phyloP scores from a whole-genome alignment of 2,329 filamentous ascomycete species.

The Sporothrix brasiliensis region DNA sequence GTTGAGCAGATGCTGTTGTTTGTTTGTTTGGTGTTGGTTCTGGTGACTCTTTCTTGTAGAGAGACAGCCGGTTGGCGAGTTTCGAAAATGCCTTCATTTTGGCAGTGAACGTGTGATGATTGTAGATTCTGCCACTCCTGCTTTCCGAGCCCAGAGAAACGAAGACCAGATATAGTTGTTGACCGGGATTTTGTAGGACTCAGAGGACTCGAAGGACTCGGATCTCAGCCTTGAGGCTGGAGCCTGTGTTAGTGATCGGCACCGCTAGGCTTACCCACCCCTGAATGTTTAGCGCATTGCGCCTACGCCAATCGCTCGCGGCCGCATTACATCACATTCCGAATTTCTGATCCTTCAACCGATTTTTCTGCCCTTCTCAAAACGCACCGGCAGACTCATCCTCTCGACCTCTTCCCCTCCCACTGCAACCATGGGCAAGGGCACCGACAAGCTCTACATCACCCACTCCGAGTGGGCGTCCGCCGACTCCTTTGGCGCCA shows the following conservation, averaged over 20 bases:
- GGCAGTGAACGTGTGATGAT: no score
- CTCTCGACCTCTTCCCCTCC: neutral
- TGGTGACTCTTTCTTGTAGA: neutral
- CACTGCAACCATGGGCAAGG: constrained; percentile 50
- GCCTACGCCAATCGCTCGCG: constrained; percentile 13
- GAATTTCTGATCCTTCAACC: neutral
- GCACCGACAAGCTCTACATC: constrained; percentile 68
- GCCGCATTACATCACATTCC: constrained; percentile 24
- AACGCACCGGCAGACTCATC: neutral
- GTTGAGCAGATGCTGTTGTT: neutral
- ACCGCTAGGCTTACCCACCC: neutral
- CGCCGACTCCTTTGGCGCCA: constrained; percentile 83
- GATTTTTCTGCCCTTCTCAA: neutral
- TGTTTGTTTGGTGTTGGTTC: neutral
- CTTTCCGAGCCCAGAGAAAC: neutral
- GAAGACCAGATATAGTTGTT: neutral
- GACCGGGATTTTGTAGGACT: no score
- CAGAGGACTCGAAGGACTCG: neutral
- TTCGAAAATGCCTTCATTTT: constrained; percentile 13
- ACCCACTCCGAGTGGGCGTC: constrained; percentile 98
- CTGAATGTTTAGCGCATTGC: constrained; percentile 7
- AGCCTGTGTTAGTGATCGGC: constrained; percentile 3
- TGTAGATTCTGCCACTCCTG: neutral
- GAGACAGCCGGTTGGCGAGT: constrained; percentile 14
- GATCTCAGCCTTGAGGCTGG: neutral